Evolutionary conservation across 306 rosid genomes (phyloP), one percentile per base, ranked within the genome.

Genomic region (Chamaecrista fasciculata): DNA sequence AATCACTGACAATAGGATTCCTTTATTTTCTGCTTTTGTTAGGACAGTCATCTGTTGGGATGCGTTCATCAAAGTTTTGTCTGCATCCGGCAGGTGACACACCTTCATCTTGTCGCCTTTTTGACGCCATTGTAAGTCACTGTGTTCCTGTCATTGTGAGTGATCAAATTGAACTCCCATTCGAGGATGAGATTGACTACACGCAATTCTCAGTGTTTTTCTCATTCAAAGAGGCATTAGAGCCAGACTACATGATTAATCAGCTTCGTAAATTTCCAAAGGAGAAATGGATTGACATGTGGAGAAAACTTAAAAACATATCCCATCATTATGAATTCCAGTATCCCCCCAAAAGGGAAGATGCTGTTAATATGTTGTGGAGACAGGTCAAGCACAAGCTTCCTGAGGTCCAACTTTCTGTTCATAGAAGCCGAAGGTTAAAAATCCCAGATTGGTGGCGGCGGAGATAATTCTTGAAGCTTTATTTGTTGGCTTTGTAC

Each of bases 11-110:
- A n/a, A 36, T 39, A 15, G 49, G 25, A 53, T 59, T 77, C 51
- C 24, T 65, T 70, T 70, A 66, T 82, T 28, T 20, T 7, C 49
- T 74, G 80, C 21, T 71, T 69, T 44, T 83, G 55, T 60, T 70
- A 28, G 50, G 55, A 75, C 88, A 95, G 99, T 91, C 96, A 78
- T 56, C 99, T 5, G 73, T 46, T 74, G 92, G 99, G 73, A 95
- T 95, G 99, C 92, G 88, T 39, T 77, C 81, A 24, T 91, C 97
- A 43, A 95, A 95, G 89, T 95, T 91, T 80, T 91, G 99, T 81
- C 83, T 95, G 79, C 81, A 91, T 80, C 97, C 97, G 11, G 97
- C 99, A 0, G 97, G 99, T 76, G 99, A 95, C 78, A 91, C 99
- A 36, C 97, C 99, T 8, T 95, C 99, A 4, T 95, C 99, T 52